These are phyloP conservation scores for Diplodia scrobiculata DNA, from an alignment of 2,329 filamentous ascomycete genomes.

Conservation along the genomic window DNA sequence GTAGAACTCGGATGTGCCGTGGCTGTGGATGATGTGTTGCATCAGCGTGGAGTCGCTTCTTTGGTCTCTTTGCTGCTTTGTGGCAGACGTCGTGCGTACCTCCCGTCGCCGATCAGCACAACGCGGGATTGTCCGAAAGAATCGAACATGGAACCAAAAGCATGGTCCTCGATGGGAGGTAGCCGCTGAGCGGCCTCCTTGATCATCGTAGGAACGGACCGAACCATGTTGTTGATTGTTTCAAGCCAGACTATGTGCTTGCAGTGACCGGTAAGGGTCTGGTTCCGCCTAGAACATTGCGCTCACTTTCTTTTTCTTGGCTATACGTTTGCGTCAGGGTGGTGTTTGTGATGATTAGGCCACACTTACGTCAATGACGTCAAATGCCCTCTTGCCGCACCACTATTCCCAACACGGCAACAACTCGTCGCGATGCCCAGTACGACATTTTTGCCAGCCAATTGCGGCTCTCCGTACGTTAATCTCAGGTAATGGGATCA, in stretches of 20 bases:
- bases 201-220: conserved; percentile 29
- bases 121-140: background rate
- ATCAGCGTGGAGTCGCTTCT: background rate
- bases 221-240: background rate
- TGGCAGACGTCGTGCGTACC: conserved; percentile 22
- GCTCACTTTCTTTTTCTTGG: too few species aligned
- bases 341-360: background rate
- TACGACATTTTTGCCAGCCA: too few species aligned
- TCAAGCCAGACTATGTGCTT: too few species aligned
- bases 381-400: background rate
- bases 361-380: conserved; percentile 3
- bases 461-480: too few species aligned
- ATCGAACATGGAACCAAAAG: conserved; percentile 38
- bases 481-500: too few species aligned
- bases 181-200: conserved; percentile 32
- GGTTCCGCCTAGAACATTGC: too few species aligned
- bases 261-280: too few species aligned
- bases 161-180: conserved; percentile 33
- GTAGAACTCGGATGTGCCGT: conserved; percentile 61
- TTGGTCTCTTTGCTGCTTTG: background rate
- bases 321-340: too few species aligned
- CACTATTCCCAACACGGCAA: background rate
- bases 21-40: conserved; percentile 38
- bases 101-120: background rate
- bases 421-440: background rate